phyloP scores from a whole-genome alignment of 106 monocot species.

The Dendrobium catenatum region DNA sequence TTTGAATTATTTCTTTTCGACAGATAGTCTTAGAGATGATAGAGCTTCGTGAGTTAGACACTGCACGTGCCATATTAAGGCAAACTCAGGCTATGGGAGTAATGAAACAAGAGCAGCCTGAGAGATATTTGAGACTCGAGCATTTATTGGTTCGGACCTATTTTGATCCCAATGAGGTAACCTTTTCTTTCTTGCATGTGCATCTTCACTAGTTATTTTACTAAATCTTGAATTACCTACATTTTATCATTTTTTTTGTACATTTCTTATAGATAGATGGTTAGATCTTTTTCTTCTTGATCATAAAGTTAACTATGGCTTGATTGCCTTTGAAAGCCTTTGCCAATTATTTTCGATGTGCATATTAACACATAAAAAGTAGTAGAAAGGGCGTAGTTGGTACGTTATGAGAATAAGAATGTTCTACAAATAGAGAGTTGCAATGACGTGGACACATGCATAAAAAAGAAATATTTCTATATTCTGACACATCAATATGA shows the following conservation, averaged over 20 bases:
- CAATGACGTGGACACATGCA: background rate
- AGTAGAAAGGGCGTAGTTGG: too few relatives aligned
- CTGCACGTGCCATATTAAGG: conserved; percentile 89
- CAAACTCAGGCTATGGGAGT: conserved; percentile 99
- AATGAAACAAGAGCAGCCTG: conserved; percentile 98
- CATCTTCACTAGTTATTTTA: background rate
- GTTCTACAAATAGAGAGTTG: background rate
- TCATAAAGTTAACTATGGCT: too few relatives aligned
- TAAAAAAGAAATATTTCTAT: background rate
- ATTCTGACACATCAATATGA: background rate
- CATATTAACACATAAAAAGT: too few relatives aligned
- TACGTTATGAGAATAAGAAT: background rate
- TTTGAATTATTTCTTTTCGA: background rate
- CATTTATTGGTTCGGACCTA: conserved; percentile 90
- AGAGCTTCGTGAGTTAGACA: conserved; percentile 90
- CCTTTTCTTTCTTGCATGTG: background rate
- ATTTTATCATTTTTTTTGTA: background rate
- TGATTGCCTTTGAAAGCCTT: too few relatives aligned
- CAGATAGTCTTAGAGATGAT: conserved; percentile 99
- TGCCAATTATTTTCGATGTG: too few relatives aligned
- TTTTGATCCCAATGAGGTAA: conserved; percentile 95
- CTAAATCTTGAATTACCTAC: background rate
- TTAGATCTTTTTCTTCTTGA: background rate
- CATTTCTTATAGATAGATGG: background rate
- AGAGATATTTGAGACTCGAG: conserved; percentile 91